Evolutionary conservation across 768 basidiomycete species (phyloP), one percentile per base, ranked within the genome.

Genomic region (Hortiboletus flavorubellus): DNA sequence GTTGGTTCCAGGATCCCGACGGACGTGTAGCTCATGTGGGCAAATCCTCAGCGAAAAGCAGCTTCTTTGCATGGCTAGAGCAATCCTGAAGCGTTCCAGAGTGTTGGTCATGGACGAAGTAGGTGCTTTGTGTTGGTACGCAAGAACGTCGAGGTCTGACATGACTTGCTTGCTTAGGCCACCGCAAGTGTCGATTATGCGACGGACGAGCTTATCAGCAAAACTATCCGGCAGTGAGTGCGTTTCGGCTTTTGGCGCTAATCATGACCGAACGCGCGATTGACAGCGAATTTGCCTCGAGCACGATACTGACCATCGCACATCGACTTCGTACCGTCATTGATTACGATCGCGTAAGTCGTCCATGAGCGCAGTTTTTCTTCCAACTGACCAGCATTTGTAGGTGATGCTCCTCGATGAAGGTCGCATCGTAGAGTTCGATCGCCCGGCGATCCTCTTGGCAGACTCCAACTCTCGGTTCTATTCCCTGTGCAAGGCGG

Each of bases 81-180:
- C 91, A 2, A 91, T 93, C 56, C 68, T 93, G 26, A 88, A 88
- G 68, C 78, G 87, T 8, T 85, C 88, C 39, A 90, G 81, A 62
- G 76, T 93, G 14, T 70, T 93, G 29, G 80, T 93, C 57, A 92
- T 93, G 91, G 91, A 92, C 62, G 91, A 93, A 71, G 87, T 84
- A 60, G 30, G 78, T 68, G 23, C 41, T 10, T 29, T 11, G 10
- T 1, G 10, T 42, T 29, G 16, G 30, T 31, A n/a, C 46, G 4
- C 23, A 18, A 31, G 52, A 16, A 54, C 14, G 21, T 33, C 51
- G 41, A 59, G 40, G 62, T 35, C 23, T 44, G 45, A 58, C 11
- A 8, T 46, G 37, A 31, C 21, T 26, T 14, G 7, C 18, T 37
- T 18, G 29, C 39, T 52, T 46, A 86, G 86, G 87, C 86, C 38